These are phyloP conservation scores for Haplosporangium sp. DNA, from an alignment of 371 early-diverging fungal genomes.

Conservation along the genomic window DNA sequence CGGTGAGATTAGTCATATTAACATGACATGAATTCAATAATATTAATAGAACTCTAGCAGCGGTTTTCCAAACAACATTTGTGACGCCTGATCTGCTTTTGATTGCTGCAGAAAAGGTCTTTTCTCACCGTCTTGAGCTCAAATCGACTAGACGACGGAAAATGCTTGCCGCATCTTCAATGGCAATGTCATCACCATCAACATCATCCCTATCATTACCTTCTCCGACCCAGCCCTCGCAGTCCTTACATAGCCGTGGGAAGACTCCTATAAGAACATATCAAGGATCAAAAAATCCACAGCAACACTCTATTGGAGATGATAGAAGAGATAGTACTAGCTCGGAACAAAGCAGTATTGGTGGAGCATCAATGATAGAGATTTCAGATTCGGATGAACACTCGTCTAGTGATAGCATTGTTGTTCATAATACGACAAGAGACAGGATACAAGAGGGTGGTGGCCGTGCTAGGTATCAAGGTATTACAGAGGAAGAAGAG, in stretches of 20 bases:
- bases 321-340: conserved; percentile 16
- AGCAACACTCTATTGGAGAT: not conserved
- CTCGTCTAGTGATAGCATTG: conserved; percentile 1
- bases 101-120: conserved; percentile 70
- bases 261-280: conserved; percentile 12
- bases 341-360: conserved; percentile 22
- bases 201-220: not conserved
- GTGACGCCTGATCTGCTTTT: conserved; percentile 71
- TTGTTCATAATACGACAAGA: not conserved
- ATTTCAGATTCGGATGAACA: conserved; percentile 21
- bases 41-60: conserved; percentile 60
- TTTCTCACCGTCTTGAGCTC: conserved; percentile 61
- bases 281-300: not conserved
- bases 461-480: not conserved
- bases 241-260: not conserved
- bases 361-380: conserved; percentile 31
- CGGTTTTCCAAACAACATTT: conserved; percentile 66
- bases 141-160: conserved; percentile 26
- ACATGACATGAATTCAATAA: not conserved
- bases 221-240: not conserved
- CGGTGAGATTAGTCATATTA: not conserved
- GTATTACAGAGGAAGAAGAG: not conserved
- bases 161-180: conserved; percentile 8
- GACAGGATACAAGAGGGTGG: not conserved
- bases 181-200: not conserved